phyloP scores from a whole-genome alignment of 805 yeast species.

The Isabelozyma rhagii region DNA sequence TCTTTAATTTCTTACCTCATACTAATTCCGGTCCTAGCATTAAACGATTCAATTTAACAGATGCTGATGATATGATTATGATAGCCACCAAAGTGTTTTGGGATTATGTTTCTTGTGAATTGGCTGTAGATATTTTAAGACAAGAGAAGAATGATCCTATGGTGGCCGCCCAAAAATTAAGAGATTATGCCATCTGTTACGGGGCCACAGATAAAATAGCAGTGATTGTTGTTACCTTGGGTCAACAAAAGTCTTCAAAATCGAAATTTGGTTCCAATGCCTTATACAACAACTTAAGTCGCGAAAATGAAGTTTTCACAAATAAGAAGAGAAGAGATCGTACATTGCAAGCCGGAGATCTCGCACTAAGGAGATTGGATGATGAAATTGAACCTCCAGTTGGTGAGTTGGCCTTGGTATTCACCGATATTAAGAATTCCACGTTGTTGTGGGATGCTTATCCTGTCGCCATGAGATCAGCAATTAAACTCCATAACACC shows the following conservation, averaged over 20 bases:
- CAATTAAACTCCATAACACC: constrained; percentile 89
- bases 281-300: constrained; percentile 36
- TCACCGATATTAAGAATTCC: constrained; percentile 95
- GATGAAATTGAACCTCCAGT: constrained; percentile 93
- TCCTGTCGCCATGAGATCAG: constrained; percentile 94
- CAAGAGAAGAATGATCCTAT: constrained; percentile 80
- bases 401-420: constrained; percentile 92
- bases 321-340: constrained; percentile 44
- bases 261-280: constrained; percentile 24
- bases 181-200: constrained; percentile 92
- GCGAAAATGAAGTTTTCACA: constrained; percentile 31
- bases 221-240: constrained; percentile 74
- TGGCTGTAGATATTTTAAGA: constrained; percentile 87
- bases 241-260: constrained; percentile 42
- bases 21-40: constrained; percentile 86
- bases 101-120: constrained; percentile 77
- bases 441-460: constrained; percentile 90
- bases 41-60: constrained; percentile 54
- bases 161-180: constrained; percentile 85
- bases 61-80: constrained; percentile 78
- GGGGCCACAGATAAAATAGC: constrained; percentile 80
- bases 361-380: constrained; percentile 76
- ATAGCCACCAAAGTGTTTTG: constrained; percentile 82
- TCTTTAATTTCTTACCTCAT: constrained; percentile 80
- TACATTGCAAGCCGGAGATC: constrained; percentile 45